Evolutionary conservation across 1,284 basidiomycete genomes (phyloP).

Genomic region (Farysia itapuensis): DNA sequence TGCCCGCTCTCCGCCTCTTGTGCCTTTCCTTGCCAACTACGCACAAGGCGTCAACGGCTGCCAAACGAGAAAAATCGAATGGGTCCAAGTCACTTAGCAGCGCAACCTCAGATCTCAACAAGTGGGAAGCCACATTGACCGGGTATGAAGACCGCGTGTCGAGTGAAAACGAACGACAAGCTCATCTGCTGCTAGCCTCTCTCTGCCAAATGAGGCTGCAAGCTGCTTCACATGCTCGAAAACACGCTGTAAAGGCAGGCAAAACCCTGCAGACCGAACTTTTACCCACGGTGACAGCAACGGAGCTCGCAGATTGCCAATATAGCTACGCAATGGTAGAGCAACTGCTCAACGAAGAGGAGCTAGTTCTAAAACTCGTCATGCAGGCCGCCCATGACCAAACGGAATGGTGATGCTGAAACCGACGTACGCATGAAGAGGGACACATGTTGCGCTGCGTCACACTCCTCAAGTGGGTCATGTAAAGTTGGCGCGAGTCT

Average conservation of each 20-base stretch:
- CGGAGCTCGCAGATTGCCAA: slow-evolving; percentile 1
- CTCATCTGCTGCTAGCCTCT: slow-evolving; percentile 4
- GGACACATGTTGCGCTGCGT: too few species aligned
- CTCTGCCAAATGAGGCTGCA: slow-evolving; percentile 2
- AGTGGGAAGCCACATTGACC: slow-evolving; percentile 37
- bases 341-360: slow-evolving; percentile 35
- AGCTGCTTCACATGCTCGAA: neutral
- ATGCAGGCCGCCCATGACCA: slow-evolving; percentile 5
- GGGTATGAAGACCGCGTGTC: slow-evolving; percentile 25
- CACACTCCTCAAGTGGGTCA: too few species aligned
- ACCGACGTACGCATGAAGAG: too few species aligned
- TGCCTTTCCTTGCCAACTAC: slow-evolving; percentile 13
- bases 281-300: too few species aligned
- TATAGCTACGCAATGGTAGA: slow-evolving; percentile 16
- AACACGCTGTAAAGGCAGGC: neutral
- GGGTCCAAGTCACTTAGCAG: slow-evolving; percentile 5
- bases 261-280: slow-evolving; percentile 3
- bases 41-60: slow-evolving; percentile 5
- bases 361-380: slow-evolving; percentile 19
- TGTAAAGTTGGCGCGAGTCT: too few species aligned
- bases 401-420: slow-evolving; percentile 28
- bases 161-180: slow-evolving; percentile 26
- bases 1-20: slow-evolving; percentile 42
- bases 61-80: slow-evolving; percentile 6
- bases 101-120: slow-evolving; percentile 3